phyloP scores from a whole-genome alignment of 1,139 yeast genomes.

The Diutina neorugosa region DNA sequence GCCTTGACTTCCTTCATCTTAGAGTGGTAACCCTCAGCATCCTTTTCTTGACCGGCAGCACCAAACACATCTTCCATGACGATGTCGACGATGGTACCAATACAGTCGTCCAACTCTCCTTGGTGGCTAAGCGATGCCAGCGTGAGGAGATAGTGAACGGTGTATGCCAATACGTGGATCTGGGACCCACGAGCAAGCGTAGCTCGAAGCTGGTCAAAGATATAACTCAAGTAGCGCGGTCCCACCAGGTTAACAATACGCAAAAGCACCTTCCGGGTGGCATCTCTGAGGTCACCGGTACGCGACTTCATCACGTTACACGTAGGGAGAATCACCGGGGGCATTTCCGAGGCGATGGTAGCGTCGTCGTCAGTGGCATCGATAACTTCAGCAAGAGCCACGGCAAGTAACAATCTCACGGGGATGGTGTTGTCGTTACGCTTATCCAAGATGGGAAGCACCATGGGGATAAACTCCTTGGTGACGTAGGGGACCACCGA shows the following conservation, averaged over 20 bases:
- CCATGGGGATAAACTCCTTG: background rate
- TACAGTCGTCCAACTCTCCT: conserved; percentile 70
- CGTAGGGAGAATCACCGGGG: background rate
- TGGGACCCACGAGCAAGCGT: conserved; percentile 88
- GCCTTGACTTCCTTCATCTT: conserved; percentile 86
- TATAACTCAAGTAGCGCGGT: conserved; percentile 57
- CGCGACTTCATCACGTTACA: conserved; percentile 39
- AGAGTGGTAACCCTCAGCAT: conserved; percentile 80
- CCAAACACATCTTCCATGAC: conserved; percentile 94
- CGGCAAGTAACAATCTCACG: background rate
- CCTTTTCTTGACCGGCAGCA: conserved; percentile 87
- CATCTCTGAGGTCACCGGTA: conserved; percentile 82
- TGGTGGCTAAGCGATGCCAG: conserved; percentile 41
- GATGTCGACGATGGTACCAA: conserved; percentile 48
- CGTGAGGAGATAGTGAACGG: conserved; percentile 51
- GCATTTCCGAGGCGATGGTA: background rate
- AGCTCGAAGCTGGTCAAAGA: conserved; percentile 63
- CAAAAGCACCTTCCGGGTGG: conserved; percentile 67
- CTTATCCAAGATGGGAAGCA: background rate
- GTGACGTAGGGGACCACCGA: background rate
- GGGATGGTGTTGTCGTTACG: background rate
- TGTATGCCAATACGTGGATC: conserved; percentile 82
- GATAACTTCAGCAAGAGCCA: background rate
- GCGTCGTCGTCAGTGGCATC: background rate
- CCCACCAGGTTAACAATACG: conserved; percentile 58